A percentile compares a stretch with the other conserved stretches of the same genome.
Conservation (phyloP, 805 yeast genomes). For the Candida sphagnicola region DNA sequence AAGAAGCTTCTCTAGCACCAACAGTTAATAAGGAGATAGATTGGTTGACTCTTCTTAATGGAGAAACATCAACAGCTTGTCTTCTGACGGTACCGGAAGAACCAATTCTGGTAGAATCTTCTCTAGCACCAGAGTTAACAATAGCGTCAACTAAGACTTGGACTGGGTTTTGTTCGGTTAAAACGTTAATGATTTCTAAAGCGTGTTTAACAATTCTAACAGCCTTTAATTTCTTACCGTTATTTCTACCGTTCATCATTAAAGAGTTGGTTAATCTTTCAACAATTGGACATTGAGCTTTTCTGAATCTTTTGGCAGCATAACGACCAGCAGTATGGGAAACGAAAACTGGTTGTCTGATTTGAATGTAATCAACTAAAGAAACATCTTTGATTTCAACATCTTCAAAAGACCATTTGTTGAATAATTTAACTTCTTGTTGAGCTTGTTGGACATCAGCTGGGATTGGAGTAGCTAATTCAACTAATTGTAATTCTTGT, state of each 20-base stretch:
- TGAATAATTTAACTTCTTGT: constrained; percentile 94
- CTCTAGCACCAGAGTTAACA: constrained; percentile 99
- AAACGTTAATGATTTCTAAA: constrained; percentile 92
- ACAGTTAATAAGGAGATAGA: constrained; percentile 96
- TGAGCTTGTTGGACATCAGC: constrained; percentile 95
- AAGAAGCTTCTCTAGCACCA: constrained; percentile 99
- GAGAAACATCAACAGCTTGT: constrained; percentile 99
- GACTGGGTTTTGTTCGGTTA: constrained; percentile 98
- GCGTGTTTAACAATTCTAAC: constrained; percentile 99
- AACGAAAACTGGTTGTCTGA: constrained; percentile 95
- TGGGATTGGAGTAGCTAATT: constrained; percentile 94
- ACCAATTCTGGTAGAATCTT: constrained; percentile 99
- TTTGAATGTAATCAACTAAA: constrained; percentile 96
- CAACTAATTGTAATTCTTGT: constrained; percentile 77
- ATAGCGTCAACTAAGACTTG: constrained; percentile 99
- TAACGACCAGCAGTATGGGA: constrained; percentile 99
- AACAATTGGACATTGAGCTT: constrained; percentile 98
- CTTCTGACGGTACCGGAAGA: constrained; percentile 99
- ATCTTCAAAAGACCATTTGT: constrained; percentile 99
- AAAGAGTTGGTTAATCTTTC: constrained; percentile 99
- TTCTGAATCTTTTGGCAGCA: constrained; percentile 99
- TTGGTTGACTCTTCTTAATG: constrained; percentile 99
- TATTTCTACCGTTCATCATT: constrained; percentile 99
- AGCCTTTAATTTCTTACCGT: constrained; percentile 99
- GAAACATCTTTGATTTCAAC: constrained; percentile 98